Evolutionary conservation across 139 green algal genomes (phyloP), one percentile per base, ranked within the genome.

Genomic region (Mesotaenium endlicherianum): DNA sequence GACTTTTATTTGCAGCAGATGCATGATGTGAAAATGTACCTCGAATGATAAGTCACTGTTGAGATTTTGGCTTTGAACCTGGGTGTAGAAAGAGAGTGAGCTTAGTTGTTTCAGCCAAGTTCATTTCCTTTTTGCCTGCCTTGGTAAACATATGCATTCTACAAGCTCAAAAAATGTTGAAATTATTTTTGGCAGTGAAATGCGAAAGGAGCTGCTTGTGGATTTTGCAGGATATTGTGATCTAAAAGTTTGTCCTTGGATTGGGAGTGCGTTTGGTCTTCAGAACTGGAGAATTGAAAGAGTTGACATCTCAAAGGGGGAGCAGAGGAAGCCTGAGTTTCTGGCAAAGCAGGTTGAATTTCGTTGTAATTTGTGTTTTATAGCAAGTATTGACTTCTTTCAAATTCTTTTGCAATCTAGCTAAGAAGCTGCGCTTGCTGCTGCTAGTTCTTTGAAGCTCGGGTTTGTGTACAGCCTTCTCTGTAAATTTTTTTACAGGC

Each of bases 301-400:
- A 6, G 57, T 84, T 16, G 43, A 84, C 17, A 31, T 84, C 20
- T 30, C 14, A 30, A 50, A 55, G 77, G 43, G 42, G 31, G 30
- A 81, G 77, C 77, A 84, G 3, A 80, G 43, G 77, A 14, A 43
- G 60, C 57, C 57, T 6, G 77, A 84, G 57, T 84, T 79, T 42
- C 58, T 84, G 57, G 58, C 41, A 31, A 81, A 80, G 38, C 74
- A 81, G 70, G 70, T 78, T 6, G 36, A 72, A 8, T 72, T 11
- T 11, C 11, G 34, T 75, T 11, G 11, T 75, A 16, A 75, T 75
- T 39, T 75, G 36, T 42, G 14, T 14, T 43, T 43, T 43, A 75
- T 14, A 31, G 43, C 43, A 69, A 58, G 43, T 69, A 16, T 69
- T 79, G 43, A 8, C 64, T 34, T 69, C 20, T 79, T 14, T 69